Evolutionary conservation across 2,329 filamentous ascomycete species (phyloP), one percentile per base, ranked within the genome.

Genomic region (Fusarium bulbicola): DNA sequence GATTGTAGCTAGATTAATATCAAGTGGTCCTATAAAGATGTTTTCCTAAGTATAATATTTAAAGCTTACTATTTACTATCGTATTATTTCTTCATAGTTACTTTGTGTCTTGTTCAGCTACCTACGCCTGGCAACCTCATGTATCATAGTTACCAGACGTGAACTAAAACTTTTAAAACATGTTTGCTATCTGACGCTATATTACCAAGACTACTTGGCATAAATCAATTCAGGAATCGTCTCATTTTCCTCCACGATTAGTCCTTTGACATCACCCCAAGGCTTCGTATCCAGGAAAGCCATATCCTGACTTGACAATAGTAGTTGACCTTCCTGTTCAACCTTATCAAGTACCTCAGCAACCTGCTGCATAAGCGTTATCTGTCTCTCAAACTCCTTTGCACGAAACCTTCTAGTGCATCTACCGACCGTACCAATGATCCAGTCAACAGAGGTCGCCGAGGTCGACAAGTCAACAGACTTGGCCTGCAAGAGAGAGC

Each of bases 81-180:
- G 15, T 34, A 1, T 34, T 34, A 1, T 7, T 34, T 34, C 32
- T 34, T 34, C 1, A 34, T 34, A 34, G 0, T 34, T 34, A 3
- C 32, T 34, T 34, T 34, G 3, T 34, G 32, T 34, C 32, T 34
- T 34, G 1, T 8, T 34, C 3, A 34, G 14, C 32, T 15, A 34
- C 7, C 13, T 34, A 0, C 32, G 7, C 32, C 32, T 34, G 32
- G 14, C 2, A 34, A 34, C 4, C 3, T 34, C 1, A 34, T 34
- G 32, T 34, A 34, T 34, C 0, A 15, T 34, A 8, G 32, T 1
- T 8, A 15, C 13, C 1, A 14, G 14, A 15, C 32, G 6, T 0
- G 14, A 1, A 34, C 32, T 34, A 34, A 0, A 34, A 1, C 15
- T 1, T 34, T 34, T 34, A 7, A 34, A 4, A 34, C 32, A 34